A percentile compares a stretch with the other conserved stretches of the same genome.
These are phyloP conservation scores for Dipteronia dyeriana DNA, from an alignment of 345 rosid genomes.

Conservation along the genomic window DNA sequence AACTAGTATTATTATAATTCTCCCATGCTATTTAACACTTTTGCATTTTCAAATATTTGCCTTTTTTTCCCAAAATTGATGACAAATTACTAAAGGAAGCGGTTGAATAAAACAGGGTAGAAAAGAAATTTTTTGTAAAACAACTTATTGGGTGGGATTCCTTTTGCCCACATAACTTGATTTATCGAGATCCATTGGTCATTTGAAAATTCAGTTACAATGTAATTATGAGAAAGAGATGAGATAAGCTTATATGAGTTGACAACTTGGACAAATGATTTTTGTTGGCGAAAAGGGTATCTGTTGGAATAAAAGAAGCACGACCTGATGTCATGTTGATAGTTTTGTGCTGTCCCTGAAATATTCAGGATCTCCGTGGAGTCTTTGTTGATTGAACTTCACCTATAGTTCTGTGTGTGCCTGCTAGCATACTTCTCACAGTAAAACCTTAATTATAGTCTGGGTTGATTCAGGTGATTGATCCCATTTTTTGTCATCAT, in stretches of 20 bases:
- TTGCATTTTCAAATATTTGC: neutral
- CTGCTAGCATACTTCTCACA: neutral
- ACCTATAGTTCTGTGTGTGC: neutral
- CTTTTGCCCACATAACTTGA: neutral
- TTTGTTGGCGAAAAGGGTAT: neutral
- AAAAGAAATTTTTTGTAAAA: neutral
- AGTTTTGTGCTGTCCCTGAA: neutral
- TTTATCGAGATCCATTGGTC: neutral
- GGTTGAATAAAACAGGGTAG: neutral
- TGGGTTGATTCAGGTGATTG: neutral
- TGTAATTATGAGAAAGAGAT: too few species aligned
- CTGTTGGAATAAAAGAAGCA: neutral
- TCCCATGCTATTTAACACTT: neutral
- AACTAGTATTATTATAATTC: neutral
- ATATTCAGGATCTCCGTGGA: neutral
- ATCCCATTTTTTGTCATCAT: neutral
- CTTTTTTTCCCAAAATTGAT: neutral
- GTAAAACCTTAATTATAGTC: neutral
- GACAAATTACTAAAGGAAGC: neutral
- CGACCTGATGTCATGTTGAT: neutral
- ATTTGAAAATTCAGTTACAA: neutral
- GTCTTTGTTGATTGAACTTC: slow-evolving; percentile 4
- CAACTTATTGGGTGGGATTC: neutral
- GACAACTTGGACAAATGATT: slow-evolving; percentile 7
- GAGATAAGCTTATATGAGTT: neutral